These are phyloP conservation scores for Penicillium atrosanguineum DNA, from an alignment of 495 filamentous ascomycete species.

Conservation along the genomic window DNA sequence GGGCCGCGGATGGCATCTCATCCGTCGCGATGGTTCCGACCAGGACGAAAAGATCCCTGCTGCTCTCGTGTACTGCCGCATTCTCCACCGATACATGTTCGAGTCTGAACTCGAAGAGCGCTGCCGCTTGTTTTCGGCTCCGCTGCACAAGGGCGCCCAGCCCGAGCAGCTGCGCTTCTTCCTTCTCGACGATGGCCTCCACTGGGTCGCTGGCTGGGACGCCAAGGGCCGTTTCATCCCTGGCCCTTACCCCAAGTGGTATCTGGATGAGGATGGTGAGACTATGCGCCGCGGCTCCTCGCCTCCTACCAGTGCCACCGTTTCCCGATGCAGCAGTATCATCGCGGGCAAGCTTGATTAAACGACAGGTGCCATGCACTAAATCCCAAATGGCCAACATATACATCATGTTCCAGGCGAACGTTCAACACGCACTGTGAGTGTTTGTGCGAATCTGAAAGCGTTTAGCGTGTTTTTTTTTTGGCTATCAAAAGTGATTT, in stretches of 20 bases:
- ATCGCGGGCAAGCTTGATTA: conserved; percentile 32
- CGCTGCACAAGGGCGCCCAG: conserved; percentile 31
- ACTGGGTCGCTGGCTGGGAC: conserved; percentile 48
- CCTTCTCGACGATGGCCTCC: conserved; percentile 40
- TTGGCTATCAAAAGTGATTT: conserved; percentile 20
- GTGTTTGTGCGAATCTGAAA: conserved; percentile 11
- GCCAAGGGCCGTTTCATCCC: conserved; percentile 42
- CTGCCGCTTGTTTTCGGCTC: conserved; percentile 41
- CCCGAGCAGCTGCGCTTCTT: conserved; percentile 43
- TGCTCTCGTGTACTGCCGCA: conserved; percentile 46
- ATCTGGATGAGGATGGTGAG: conserved; percentile 35
- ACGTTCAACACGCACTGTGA: conserved; percentile 4
- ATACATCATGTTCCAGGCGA: neutral
- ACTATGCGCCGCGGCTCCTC: conserved; percentile 40
- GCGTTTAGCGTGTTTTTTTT: conserved; percentile 22
- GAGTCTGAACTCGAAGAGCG: conserved; percentile 43
- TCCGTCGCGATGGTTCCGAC: conserved; percentile 36
- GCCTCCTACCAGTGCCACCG: conserved; percentile 39
- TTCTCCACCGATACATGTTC: conserved; percentile 48
- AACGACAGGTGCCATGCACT: neutral
- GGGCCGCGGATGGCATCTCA: conserved; percentile 44
- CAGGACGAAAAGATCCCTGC: conserved; percentile 38
- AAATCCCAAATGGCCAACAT: neutral
- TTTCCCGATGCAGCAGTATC: conserved; percentile 42
- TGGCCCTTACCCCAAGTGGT: conserved; percentile 47